Base-by-base conservation (phyloP, 768 basidiomycete genomes). In the Podaxis sp. region DNA sequence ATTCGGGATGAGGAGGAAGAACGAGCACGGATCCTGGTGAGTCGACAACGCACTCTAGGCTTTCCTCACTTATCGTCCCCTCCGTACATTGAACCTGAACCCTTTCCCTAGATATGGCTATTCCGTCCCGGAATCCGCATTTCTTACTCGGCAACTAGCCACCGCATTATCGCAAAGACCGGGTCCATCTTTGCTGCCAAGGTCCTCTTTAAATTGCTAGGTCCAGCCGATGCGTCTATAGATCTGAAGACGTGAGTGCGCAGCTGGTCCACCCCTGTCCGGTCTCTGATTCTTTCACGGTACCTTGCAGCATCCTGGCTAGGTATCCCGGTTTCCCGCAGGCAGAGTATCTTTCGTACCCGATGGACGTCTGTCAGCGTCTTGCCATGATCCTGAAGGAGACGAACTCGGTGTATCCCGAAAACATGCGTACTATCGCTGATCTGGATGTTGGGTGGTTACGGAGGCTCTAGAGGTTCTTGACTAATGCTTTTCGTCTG, bases 101-200 rank as follows among this genome's bases (percentile, higher is more conserved):
- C 47, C 27, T 23, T 14, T 25, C 18, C 54, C 16, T 68, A 95
- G 94, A 79, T 98, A 21, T 98, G 96, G 95, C 70, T 98, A 21
- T 97, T 98, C 82, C 97, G 95, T 72, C 94, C 95, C 0, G 87
- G 81, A 63, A 85, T 98, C 65, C 84, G 83, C 10, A 73, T 98
- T 13, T 85, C 93, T 1, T 95, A 93, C 69, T 81, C 83, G 48
- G 79, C 83, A 7, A 72, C 82, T 5, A 72, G 74, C 10, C 76
- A 82, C 16, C 84, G 82, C 57, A 71, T 82, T 5, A 77, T 93
- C 21, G 82, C 88, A 6, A 84, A 85, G 69, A 79, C 76, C 51
- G 86, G 80, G 5, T 83, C 84, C 4, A 79, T 90, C 13, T 77
- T 81, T 47, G 87, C 85, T 1, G 89, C 93, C 47, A 95, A 96